Conservation (phyloP, 495 filamentous ascomycete species). For the Penicillium steckii region DNA sequence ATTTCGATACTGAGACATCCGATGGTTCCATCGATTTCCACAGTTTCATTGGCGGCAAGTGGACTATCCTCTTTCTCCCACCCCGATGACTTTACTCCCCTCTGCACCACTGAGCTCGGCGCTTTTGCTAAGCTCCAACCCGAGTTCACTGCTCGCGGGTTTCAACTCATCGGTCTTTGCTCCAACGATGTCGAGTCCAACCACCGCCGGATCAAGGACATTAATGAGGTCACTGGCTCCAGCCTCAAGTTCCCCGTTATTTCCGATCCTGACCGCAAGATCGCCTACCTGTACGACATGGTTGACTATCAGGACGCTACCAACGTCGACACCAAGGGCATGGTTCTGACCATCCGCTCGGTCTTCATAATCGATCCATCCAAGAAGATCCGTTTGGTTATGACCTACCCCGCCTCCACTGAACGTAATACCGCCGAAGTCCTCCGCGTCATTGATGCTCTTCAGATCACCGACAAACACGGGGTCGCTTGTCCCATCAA, state of each 20-base stretch:
- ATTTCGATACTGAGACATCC: constrained; percentile 93
- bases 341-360: constrained; percentile 65
- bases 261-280: constrained; percentile 62
- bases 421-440: constrained; percentile 67
- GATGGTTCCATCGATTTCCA: constrained; percentile 94
- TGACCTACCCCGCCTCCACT: constrained; percentile 67
- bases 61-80: constrained; percentile 98
- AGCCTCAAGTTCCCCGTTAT: constrained; percentile 68
- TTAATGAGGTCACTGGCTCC: constrained; percentile 59
- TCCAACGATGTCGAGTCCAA: constrained; percentile 61
- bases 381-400: constrained; percentile 67
- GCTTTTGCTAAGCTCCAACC: constrained; percentile 96
- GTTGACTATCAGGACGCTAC: constrained; percentile 55
- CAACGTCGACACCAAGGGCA: constrained; percentile 56
- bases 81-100: constrained; percentile 84
- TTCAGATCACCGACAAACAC: constrained; percentile 62
- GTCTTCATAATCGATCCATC: constrained; percentile 69
- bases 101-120: constrained; percentile 98
- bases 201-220: constrained; percentile 62
- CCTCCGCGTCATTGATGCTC: constrained; percentile 62
- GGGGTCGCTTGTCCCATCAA: constrained; percentile 64
- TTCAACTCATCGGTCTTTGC: constrained; percentile 90
- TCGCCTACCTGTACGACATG: constrained; percentile 69
- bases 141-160: constrained; percentile 89
- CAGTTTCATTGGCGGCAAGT: constrained; percentile 90